Evolutionary conservation across 345 rosid species (phyloP).

Genomic region (Acer negundo): DNA sequence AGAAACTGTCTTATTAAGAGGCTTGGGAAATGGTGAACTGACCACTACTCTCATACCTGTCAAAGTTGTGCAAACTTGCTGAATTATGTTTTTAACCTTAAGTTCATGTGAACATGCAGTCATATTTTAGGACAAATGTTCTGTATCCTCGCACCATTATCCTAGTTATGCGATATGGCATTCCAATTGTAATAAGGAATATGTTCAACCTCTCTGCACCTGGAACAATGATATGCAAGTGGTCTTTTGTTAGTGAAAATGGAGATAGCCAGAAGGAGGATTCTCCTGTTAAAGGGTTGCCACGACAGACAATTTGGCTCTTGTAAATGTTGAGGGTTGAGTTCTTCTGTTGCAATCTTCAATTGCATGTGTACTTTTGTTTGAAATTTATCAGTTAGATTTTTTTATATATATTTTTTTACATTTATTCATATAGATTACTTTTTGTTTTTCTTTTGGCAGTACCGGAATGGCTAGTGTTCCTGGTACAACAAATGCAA

Average conservation of each 20-base stretch:
- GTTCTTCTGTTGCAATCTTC: conserved; percentile 14
- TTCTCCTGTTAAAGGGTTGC: conserved; percentile 91
- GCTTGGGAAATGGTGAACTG: conserved; percentile 98
- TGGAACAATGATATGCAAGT: conserved; percentile 89
- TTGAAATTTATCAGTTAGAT: background rate
- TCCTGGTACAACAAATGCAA: conserved; percentile 96
- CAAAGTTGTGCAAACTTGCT: conserved; percentile 20
- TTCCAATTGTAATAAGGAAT: conserved; percentile 93
- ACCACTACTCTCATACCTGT: conserved; percentile 21
- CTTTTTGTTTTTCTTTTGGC: conserved; percentile 21
- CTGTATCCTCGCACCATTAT: conserved; percentile 98
- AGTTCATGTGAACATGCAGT: conserved; percentile 58
- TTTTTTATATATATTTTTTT: background rate
- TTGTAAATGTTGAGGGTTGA: conserved; percentile 98
- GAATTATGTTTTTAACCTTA: conserved; percentile 22
- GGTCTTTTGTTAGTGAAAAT: conserved; percentile 42
- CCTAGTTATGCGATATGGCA: conserved; percentile 89
- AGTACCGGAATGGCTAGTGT: conserved; percentile 99
- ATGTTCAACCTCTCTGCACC: conserved; percentile 88
- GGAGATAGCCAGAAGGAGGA: conserved; percentile 49
- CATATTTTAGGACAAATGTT: conserved; percentile 97
- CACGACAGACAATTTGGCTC: conserved; percentile 92
- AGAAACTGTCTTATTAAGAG: conserved; percentile 89
- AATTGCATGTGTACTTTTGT: conserved; percentile 1
- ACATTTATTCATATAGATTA: conserved; percentile 5